Evolutionary conservation across 306 rosid genomes (phyloP).

Genomic region (Hylodesmum podocarpum): DNA sequence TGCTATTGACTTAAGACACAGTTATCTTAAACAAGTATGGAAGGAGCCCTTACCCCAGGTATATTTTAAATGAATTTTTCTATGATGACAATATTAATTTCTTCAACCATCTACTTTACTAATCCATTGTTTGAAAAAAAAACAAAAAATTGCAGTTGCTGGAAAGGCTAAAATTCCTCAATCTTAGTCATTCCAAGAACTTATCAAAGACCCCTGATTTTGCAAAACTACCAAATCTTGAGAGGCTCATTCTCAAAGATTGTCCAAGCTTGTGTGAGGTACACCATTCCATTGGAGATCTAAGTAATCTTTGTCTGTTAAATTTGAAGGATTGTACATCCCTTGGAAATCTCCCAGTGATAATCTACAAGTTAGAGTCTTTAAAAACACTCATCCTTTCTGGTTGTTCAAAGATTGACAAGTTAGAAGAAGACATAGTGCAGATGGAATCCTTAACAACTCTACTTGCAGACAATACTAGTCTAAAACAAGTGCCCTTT

Average conservation of each 20-base stretch:
- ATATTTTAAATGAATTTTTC: neutral
- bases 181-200: constrained; percentile 23
- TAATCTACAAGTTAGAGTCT: constrained; percentile 20
- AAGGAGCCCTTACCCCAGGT: neutral
- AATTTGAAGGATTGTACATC: constrained; percentile 16
- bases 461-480: constrained; percentile 36
- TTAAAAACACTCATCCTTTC: constrained; percentile 40
- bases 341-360: constrained; percentile 7
- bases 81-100: neutral
- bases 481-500: constrained; percentile 29
- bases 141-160: neutral
- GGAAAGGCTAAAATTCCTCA: constrained; percentile 25
- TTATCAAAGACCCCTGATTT: constrained; percentile 32
- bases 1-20: neutral
- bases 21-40: neutral
- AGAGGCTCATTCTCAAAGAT: constrained; percentile 7
- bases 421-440: constrained; percentile 38
- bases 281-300: constrained; percentile 35
- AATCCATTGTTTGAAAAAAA: neutral
- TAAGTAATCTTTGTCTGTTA: neutral
- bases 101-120: neutral
- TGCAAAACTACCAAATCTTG: constrained; percentile 36
- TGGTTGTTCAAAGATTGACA: constrained; percentile 38
- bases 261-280: constrained; percentile 23
- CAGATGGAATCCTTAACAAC: constrained; percentile 45